Evolutionary conservation across 768 basidiomycete genomes (phyloP).

Genomic region (Strobilomyces echinocephalus): DNA sequence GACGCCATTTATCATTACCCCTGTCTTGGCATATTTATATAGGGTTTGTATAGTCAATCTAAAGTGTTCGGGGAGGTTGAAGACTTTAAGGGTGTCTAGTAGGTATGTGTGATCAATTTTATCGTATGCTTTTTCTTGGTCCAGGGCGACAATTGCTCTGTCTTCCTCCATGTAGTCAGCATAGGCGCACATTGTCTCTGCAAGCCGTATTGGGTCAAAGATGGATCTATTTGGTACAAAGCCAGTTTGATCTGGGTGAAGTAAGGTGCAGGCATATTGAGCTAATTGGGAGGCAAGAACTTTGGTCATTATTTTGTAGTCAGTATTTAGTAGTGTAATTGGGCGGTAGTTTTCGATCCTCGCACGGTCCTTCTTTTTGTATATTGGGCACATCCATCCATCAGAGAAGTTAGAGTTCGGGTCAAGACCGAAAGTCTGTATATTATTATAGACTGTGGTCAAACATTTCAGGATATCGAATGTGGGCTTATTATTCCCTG

Average conservation of each 20-base stretch:
- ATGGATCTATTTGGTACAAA: background rate
- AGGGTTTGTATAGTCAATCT: background rate
- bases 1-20: background rate
- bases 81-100: background rate
- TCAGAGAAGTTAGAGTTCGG: background rate
- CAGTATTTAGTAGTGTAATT: background rate
- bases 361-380: background rate
- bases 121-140: conserved; percentile 21
- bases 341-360: background rate
- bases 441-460: background rate
- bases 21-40: background rate
- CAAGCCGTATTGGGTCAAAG: background rate
- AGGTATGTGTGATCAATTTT: conserved; percentile 11
- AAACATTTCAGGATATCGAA: too few relatives aligned
- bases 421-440: background rate
- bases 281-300: background rate
- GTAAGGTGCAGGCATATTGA: background rate
- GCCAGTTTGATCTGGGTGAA: background rate
- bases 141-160: conserved; percentile 15
- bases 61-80: background rate
- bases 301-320: background rate
- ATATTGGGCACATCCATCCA: background rate
- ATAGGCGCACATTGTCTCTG: background rate
- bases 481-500: too few relatives aligned
- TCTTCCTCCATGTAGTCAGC: background rate